phyloP scores from a whole-genome alignment of 2,329 filamentous ascomycete species.

The Stagonosporopsis chrysanthemi region DNA sequence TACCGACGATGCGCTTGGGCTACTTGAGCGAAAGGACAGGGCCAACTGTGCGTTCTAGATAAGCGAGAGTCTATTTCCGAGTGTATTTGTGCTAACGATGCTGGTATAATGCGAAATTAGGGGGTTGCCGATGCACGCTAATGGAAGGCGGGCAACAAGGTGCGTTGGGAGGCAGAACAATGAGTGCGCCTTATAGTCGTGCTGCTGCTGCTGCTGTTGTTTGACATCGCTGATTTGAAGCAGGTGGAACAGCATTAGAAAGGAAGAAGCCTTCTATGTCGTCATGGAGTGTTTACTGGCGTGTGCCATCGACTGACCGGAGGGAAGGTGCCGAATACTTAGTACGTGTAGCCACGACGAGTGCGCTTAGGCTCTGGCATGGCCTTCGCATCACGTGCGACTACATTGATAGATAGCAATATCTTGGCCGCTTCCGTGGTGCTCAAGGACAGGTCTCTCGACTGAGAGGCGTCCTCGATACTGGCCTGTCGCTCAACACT shows the following conservation, averaged over 20 bases:
- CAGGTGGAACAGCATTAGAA: background rate
- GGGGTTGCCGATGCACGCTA: constrained; percentile 25
- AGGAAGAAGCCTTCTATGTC: background rate
- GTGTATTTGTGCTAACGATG: background rate
- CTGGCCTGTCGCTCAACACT: background rate
- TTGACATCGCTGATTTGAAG: background rate
- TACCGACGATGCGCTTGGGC: background rate
- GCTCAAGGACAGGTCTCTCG: background rate
- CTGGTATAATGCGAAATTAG: constrained; percentile 4
- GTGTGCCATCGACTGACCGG: background rate
- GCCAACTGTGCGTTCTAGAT: constrained; percentile 7
- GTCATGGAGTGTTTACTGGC: background rate
- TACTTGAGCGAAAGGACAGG: background rate
- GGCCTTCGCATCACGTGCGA: constrained; percentile 25
- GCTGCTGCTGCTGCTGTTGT: background rate
- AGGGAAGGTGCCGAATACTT: constrained; percentile 8
- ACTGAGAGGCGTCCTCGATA: too few species aligned
- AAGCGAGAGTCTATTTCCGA: background rate
- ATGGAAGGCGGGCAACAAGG: background rate
- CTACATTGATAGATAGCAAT: constrained; percentile 43
- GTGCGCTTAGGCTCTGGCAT: constrained; percentile 38
- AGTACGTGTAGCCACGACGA: constrained; percentile 37
- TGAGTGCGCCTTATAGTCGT: background rate
- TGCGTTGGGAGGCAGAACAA: background rate
- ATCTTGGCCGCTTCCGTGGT: constrained; percentile 45